A percentile compares a stretch with the other conserved stretches of the same genome.
phyloP scores from a whole-genome alignment of 1,284 basidiomycete genomes.

The Fomes fomentarius region DNA sequence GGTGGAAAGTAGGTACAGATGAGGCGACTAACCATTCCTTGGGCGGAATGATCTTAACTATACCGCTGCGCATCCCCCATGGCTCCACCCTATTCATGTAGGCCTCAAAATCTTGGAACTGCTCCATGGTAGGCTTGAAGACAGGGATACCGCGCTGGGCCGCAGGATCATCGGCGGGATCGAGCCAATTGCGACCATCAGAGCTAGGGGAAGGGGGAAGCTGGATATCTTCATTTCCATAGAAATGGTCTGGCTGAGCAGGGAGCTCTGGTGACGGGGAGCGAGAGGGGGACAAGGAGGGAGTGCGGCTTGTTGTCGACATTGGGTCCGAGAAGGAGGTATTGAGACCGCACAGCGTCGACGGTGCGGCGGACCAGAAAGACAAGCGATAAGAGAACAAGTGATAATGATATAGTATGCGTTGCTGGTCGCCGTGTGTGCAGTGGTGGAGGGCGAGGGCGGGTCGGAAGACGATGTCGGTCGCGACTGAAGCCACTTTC shows the following conservation, averaged over 20 bases:
- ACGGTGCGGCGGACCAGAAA: neutral
- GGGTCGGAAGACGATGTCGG: neutral
- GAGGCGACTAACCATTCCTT: constrained; percentile 79
- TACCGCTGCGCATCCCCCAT: constrained; percentile 89
- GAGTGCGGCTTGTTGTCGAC: constrained; percentile 36
- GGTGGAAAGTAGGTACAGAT: neutral
- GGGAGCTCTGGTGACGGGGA: constrained; percentile 52
- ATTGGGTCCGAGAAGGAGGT: constrained; percentile 13
- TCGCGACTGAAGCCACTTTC: constrained; percentile 2
- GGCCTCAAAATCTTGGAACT: constrained; percentile 87
- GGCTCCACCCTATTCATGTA: constrained; percentile 86
- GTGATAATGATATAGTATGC: constrained; percentile 7
- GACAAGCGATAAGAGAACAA: neutral
- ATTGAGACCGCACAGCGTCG: neutral
- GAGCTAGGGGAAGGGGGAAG: constrained; percentile 60
- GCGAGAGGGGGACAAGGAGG: constrained; percentile 57
- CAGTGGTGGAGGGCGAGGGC: neutral
- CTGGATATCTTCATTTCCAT: constrained; percentile 56
- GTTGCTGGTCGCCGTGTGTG: neutral
- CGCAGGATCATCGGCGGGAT: constrained; percentile 83
- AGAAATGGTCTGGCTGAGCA: constrained; percentile 83
- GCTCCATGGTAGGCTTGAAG: constrained; percentile 89
- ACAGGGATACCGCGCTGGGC: constrained; percentile 90
- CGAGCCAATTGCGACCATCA: constrained; percentile 64
- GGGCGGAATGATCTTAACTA: constrained; percentile 93